phyloP scores from a whole-genome alignment of 345 rosid species.

The Rubroshorea leprosula region DNA sequence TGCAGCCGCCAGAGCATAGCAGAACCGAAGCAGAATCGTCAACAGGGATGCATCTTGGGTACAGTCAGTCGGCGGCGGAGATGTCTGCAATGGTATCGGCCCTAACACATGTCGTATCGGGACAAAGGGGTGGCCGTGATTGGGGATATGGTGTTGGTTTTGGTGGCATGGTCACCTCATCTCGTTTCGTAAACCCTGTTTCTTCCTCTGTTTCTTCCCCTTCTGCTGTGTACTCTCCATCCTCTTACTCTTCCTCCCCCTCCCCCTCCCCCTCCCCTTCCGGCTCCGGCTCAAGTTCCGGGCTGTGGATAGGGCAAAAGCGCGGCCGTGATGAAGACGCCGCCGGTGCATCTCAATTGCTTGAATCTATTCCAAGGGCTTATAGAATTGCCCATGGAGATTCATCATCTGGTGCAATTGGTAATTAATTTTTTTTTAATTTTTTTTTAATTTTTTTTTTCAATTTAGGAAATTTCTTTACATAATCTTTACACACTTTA shows the following conservation, averaged over 20 bases:
- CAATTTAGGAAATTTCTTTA: slow-evolving; percentile 4
- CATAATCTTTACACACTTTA: too few species aligned
- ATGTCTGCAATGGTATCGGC: slow-evolving; percentile 75
- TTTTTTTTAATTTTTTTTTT: not conserved
- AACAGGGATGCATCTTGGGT: slow-evolving; percentile 15
- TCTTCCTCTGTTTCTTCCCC: slow-evolving; percentile 2
- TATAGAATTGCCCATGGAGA: slow-evolving; percentile 29
- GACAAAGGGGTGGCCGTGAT: slow-evolving; percentile 20
- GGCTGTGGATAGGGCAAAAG: slow-evolving; percentile 31
- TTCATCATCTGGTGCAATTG: slow-evolving; percentile 37
- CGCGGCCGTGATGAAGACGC: slow-evolving; percentile 32
- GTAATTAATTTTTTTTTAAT: slow-evolving; percentile 2
- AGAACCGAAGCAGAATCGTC: not conserved
- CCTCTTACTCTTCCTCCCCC: slow-evolving; percentile 15
- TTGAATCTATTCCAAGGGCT: slow-evolving; percentile 25
- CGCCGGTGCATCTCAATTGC: slow-evolving; percentile 1
- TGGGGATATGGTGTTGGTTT: slow-evolving; percentile 12
- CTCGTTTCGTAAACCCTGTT: slow-evolving; percentile 13
- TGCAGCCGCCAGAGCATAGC: not conserved
- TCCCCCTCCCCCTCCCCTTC: slow-evolving; percentile 19
- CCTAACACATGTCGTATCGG: slow-evolving; percentile 58
- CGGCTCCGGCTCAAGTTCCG: slow-evolving; percentile 20
- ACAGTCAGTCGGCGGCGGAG: slow-evolving; percentile 32
- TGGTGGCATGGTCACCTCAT: slow-evolving; percentile 4
- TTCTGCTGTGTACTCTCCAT: slow-evolving; percentile 15